These are phyloP conservation scores for Cyclocybe aegerita DNA, from an alignment of 768 basidiomycete genomes.

Conservation along the genomic window DNA sequence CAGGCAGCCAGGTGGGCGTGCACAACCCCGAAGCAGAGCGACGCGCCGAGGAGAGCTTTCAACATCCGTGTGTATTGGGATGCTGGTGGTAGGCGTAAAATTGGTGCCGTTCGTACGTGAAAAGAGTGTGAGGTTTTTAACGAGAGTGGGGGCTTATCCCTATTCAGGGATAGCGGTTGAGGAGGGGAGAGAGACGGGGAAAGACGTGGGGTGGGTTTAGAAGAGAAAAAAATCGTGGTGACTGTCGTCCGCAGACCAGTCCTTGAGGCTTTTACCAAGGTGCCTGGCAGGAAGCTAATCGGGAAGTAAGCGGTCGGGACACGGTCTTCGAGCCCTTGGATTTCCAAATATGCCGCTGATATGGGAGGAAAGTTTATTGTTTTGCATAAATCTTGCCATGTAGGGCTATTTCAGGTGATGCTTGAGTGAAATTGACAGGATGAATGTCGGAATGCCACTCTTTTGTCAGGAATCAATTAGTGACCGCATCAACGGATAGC, in stretches of 20 bases:
- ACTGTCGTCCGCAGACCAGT: neutral
- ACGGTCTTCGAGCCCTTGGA: neutral
- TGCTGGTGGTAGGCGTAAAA: neutral
- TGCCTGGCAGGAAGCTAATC: slow-evolving; percentile 12
- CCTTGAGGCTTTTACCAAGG: slow-evolving; percentile 6
- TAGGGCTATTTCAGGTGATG: too few relatives aligned
- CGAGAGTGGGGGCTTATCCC: slow-evolving; percentile 9
- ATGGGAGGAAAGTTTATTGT: neutral
- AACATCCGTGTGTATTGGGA: too few relatives aligned
- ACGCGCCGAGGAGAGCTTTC: slow-evolving; percentile 11
- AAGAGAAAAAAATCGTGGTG: slow-evolving; percentile 5
- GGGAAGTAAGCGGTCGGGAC: slow-evolving; percentile 13
- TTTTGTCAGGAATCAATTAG: too few relatives aligned
- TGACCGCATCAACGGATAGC: too few relatives aligned
- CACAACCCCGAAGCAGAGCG: slow-evolving; percentile 14
- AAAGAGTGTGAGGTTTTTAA: slow-evolving; percentile 8
- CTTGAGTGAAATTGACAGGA: too few relatives aligned
- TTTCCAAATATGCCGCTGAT: neutral
- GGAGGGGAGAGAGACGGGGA: neutral
- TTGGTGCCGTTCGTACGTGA: slow-evolving; percentile 10
- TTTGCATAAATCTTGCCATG: neutral
- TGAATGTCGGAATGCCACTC: too few relatives aligned
- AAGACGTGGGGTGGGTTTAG: neutral
- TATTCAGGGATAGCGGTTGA: slow-evolving; percentile 2
- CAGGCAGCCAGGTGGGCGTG: slow-evolving; percentile 44